phyloP scores from a whole-genome alignment of 139 green algal species.

The Volvox reticuliferus region DNA sequence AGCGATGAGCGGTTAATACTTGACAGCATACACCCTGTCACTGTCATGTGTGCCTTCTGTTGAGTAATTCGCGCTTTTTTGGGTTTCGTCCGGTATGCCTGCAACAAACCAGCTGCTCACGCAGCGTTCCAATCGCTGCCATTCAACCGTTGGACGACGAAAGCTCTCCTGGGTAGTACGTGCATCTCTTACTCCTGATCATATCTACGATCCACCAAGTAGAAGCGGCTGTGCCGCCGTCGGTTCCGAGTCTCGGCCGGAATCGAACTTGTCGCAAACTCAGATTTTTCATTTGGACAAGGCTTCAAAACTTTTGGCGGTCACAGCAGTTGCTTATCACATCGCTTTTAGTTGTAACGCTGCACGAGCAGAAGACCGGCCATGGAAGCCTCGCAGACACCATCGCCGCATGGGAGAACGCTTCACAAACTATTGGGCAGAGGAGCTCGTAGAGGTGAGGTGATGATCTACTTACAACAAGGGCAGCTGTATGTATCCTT shows the following conservation, averaged over 20 bases:
- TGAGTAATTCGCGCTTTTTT: too few species aligned
- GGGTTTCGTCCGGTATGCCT: not conserved
- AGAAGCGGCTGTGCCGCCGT: not conserved
- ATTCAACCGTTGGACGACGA: not conserved
- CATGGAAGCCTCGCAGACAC: slow-evolving; percentile 67
- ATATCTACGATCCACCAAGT: not conserved
- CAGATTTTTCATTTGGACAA: not conserved
- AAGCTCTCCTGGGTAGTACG: not conserved
- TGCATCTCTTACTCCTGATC: not conserved
- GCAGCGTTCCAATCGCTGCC: not conserved
- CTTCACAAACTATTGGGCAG: slow-evolving; percentile 62
- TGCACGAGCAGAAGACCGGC: slow-evolving; percentile 45
- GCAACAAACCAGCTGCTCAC: slow-evolving; percentile 2
- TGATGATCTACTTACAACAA: too few species aligned
- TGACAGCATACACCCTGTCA: too few species aligned
- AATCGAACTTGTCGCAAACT: not conserved
- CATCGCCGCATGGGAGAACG: slow-evolving; percentile 64
- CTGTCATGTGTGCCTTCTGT: too few species aligned
- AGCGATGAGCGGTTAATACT: too few species aligned
- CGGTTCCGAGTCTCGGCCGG: not conserved
- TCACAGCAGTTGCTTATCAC: slow-evolving; percentile 20
- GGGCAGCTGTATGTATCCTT: not conserved
- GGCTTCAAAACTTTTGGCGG: not conserved
- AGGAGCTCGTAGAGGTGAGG: slow-evolving; percentile 59
- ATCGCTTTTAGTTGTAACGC: slow-evolving; percentile 2